Percentiles rank a stretch among this genome's conserved stretches.
Evolutionary conservation across 805 yeast species (phyloP).

Genomic region (Maudiozyma pseudohumilis): DNA sequence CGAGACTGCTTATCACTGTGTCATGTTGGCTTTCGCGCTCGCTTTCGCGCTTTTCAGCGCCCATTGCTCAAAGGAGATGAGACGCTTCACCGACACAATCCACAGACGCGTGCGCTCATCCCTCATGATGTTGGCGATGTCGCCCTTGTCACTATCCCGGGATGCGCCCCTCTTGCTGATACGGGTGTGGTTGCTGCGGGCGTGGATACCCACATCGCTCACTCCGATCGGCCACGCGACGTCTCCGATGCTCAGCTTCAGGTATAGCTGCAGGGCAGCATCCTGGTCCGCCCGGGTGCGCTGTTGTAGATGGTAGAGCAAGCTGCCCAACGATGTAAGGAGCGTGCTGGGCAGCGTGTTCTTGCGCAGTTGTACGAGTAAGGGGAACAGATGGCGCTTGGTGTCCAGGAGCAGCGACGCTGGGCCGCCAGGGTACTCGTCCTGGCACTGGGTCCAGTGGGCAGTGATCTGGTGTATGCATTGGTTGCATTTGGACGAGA

Average conservation of each 20-base stretch:
- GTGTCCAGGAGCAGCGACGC: slow-evolving; percentile 35
- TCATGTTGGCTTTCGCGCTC: no score
- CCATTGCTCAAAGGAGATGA: slow-evolving; percentile 43
- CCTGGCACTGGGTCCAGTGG: slow-evolving; percentile 29
- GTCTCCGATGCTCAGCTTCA: slow-evolving; percentile 73
- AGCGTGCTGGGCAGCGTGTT: slow-evolving; percentile 31
- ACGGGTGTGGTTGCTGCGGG: slow-evolving; percentile 51
- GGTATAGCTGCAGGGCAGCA: slow-evolving; percentile 46
- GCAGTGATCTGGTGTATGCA: slow-evolving; percentile 28
- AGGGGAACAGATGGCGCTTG: slow-evolving; percentile 39
- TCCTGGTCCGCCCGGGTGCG: slow-evolving; percentile 16
- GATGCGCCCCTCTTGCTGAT: no score
- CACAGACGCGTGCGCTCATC: slow-evolving; percentile 67
- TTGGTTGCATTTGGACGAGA: slow-evolving; percentile 38
- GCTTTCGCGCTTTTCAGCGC: no score
- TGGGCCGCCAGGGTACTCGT: slow-evolving; percentile 10
- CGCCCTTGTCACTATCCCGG: slow-evolving; percentile 6
- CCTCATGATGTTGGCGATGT: slow-evolving; percentile 61
- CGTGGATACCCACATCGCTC: slow-evolving; percentile 68
- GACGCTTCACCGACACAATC: slow-evolving; percentile 65
- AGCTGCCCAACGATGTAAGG: slow-evolving; percentile 48
- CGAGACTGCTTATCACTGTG: no score
- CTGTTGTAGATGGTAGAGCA: slow-evolving; percentile 50
- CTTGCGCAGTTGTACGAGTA: slow-evolving; percentile 45
- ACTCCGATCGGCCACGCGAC: slow-evolving; percentile 93